Percentiles rank a stretch among this genome's conserved stretches.
Evolutionary conservation across 2,329 filamentous ascomycete genomes (phyloP).

Genomic region (Botryotinia convoluta): DNA sequence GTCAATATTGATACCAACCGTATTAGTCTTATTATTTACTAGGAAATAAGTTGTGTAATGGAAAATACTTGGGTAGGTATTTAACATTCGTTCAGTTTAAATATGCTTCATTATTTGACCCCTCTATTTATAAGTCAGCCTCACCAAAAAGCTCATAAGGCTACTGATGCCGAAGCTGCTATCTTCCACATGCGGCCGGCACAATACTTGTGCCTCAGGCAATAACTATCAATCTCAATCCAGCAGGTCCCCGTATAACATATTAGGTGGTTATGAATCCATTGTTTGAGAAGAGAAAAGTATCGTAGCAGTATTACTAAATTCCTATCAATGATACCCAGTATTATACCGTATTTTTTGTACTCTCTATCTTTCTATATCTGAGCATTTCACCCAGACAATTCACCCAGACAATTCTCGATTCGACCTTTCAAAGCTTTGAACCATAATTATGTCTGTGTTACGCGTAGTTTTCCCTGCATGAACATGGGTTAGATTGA

Average conservation of each 20-base stretch:
- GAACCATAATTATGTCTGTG: background rate
- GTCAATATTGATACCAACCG: background rate
- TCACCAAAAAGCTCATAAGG: background rate
- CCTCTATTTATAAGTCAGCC: background rate
- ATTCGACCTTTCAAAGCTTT: background rate
- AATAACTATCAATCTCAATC: background rate
- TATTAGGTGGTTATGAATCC: background rate
- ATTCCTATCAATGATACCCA: background rate
- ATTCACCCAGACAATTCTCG: background rate
- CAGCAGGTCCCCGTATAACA: background rate
- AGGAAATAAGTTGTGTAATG: background rate
- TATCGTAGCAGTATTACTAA: background rate
- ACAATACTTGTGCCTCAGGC: background rate
- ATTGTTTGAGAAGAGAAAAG: background rate
- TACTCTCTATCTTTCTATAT: background rate
- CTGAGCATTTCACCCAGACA: background rate
- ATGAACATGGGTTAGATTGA: constrained; percentile 4
- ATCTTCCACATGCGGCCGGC: background rate
- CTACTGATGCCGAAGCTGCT: background rate
- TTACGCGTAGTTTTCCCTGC: constrained; percentile 15
- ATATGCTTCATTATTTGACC: background rate
- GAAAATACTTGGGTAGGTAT: background rate
- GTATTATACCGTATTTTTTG: too few species aligned
- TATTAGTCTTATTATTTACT: background rate
- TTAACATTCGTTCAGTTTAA: background rate